Base-by-base conservation (phyloP, 148 eudicot genomes). In the Nyssa sinensis region DNA sequence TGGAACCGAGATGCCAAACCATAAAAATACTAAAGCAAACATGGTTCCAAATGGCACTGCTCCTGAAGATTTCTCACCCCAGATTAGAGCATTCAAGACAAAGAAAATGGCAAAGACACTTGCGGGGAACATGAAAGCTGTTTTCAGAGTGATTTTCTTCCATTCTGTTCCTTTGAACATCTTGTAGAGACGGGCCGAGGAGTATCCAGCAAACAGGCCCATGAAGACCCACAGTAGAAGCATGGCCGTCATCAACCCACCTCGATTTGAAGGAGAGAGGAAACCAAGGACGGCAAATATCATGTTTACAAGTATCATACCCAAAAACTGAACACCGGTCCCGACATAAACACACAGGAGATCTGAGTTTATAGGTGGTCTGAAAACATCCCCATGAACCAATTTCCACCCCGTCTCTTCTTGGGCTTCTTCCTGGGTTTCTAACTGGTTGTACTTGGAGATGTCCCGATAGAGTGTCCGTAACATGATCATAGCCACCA, bases 401-500 rank as follows among this genome's bases (percentile, higher is more conserved):
- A 79, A 60, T 28, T 79, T 79, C 82, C 82, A 79, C 23, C 82
- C 82, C 0, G 82, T 79, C 58, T 78, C 81, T 73, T 78, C 81
- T 72, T 78, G 81, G 64, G 77, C 81, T 66, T 78, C 81, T 79
- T 79, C 82, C 44, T 79, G 82, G 41, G 78, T 79, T 44, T 79
- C 82, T 30, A 79, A 64, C 35, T 79, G 82, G 74, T 80, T 80
- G 75, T 80, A 75, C 70, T 80, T 75, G 64, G 81, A 82, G 44
- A 82, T 78, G 68, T 82, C 85, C 74, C 79, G 85, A 66, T 75
- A 78, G 17, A 78, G 79, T 21, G 81, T 82, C 41, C 85, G 73
- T 24, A 82, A 62, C 81, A 82, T 82, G 62, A 82, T 82, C 85
- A 82, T 78, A 10, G 85, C 85, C 62, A 82, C 81, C 85, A 82